Evolutionary conservation across 2,329 filamentous ascomycete genomes (phyloP).

Genomic region (Dryadomyces quercus-mongolicae): DNA sequence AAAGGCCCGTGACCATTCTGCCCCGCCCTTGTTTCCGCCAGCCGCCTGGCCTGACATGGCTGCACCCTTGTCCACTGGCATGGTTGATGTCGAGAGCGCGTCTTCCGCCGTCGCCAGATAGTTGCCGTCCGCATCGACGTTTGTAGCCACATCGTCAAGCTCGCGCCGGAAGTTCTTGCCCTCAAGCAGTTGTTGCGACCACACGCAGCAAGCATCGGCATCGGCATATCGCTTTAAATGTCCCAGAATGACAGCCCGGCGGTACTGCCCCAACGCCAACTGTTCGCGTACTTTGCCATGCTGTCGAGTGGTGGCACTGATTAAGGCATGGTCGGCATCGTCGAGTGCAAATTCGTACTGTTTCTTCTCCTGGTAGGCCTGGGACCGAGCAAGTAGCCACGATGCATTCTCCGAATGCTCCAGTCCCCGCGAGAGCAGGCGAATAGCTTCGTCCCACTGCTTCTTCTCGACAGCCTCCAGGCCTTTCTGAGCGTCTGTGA

Average conservation of each 20-base stretch:
- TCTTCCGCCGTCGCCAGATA: slow-evolving; percentile 30
- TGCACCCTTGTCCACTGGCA: not conserved
- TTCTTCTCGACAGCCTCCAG: slow-evolving; percentile 49
- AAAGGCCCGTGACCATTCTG: slow-evolving; percentile 28
- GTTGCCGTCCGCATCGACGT: slow-evolving; percentile 32
- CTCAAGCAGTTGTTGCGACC: slow-evolving; percentile 32
- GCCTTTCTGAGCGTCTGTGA: slow-evolving; percentile 44
- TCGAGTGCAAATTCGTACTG: slow-evolving; percentile 51
- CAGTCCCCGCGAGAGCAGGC: slow-evolving; percentile 56
- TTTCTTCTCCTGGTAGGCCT: slow-evolving; percentile 56
- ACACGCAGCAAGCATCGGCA: slow-evolving; percentile 57
- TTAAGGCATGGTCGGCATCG: slow-evolving; percentile 57
- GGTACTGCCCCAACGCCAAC: slow-evolving; percentile 71
- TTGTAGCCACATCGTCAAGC: slow-evolving; percentile 23
- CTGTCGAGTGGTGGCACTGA: slow-evolving; percentile 51
- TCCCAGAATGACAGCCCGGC: slow-evolving; percentile 63
- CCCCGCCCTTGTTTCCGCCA: slow-evolving; percentile 1
- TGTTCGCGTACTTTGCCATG: slow-evolving; percentile 47
- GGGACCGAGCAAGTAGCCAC: slow-evolving; percentile 75
- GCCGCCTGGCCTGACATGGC: slow-evolving; percentile 9
- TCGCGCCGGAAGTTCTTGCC: slow-evolving; percentile 23
- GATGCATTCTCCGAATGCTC: slow-evolving; percentile 52
- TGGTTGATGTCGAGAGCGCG: slow-evolving; percentile 13
- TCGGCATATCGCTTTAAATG: slow-evolving; percentile 62
- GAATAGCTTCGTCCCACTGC: slow-evolving; percentile 57